Conservation (phyloP, 177 flowering plant species). For the Telopea speciosissima region DNA sequence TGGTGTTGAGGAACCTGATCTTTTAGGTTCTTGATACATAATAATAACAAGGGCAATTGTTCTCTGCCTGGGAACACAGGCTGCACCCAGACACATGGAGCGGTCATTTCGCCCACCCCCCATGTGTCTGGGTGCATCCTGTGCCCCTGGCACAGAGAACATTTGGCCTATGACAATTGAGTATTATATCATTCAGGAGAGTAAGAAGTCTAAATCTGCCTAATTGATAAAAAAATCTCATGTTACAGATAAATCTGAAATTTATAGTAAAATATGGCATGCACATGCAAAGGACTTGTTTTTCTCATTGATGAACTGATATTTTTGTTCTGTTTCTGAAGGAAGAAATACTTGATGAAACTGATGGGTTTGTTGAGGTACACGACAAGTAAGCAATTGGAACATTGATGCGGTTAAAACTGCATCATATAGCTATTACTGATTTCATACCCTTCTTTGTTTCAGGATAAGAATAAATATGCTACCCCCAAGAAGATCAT, state of each 20-base stretch:
- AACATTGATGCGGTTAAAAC: too few species aligned
- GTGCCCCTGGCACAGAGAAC: too few species aligned
- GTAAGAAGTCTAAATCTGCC: not conserved
- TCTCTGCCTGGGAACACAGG: too few species aligned
- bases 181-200: not conserved
- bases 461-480: constrained; percentile 39
- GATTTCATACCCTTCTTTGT: not conserved
- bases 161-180: too few species aligned
- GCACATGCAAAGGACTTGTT: not conserved
- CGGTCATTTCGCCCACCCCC: too few species aligned
- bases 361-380: constrained; percentile 45
- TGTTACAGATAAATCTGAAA: too few species aligned
- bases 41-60: too few species aligned
- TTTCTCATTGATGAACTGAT: not conserved
- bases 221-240: not conserved
- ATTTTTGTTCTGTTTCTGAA: constrained; percentile 11
- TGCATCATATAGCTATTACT: not conserved
- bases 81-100: too few species aligned
- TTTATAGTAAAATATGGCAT: not conserved
- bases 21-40: too few species aligned
- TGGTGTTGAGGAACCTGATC: too few species aligned
- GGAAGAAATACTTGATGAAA: constrained; percentile 57
- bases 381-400: constrained; percentile 37
- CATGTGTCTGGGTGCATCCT: too few species aligned
- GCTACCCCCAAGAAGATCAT: constrained; percentile 22